Evolutionary conservation across 2,329 filamentous ascomycete species (phyloP).

Genomic region (Chrysoporthe austroafricana): DNA sequence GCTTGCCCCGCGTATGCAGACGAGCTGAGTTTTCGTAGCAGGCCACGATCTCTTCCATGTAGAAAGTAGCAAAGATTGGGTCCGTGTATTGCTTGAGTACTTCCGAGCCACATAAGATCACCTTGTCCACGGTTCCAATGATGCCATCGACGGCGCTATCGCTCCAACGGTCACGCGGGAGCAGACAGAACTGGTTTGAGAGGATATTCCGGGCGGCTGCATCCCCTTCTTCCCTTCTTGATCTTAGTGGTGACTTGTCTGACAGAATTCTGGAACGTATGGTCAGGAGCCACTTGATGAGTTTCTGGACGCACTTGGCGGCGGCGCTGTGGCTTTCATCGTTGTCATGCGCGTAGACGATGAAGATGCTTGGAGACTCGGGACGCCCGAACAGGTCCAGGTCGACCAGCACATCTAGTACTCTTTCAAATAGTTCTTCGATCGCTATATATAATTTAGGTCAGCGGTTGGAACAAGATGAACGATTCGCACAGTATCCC

Average conservation of each 20-base stretch:
- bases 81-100: not conserved
- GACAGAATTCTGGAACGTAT: not conserved
- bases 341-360: constrained; percentile 10
- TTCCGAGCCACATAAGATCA: constrained; percentile 6
- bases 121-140: not conserved
- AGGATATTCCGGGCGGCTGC: constrained; percentile 3
- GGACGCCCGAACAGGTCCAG: no score
- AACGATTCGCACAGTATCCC: not conserved
- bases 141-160: not conserved
- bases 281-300: not conserved
- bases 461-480: not conserved
- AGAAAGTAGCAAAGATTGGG: no score
- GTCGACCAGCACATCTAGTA: not conserved
- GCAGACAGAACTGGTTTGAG: constrained; percentile 4
- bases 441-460: not conserved
- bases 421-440: not conserved
- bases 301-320: not conserved
- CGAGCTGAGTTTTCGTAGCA: no score
- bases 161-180: not conserved
- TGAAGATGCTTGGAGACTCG: constrained; percentile 1
- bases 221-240: not conserved
- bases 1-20: no score
- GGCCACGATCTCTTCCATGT: no score
- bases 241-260: not conserved
- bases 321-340: not conserved